A percentile compares a stretch with the other conserved stretches of the same genome.
Evolutionary conservation across 352 stramenopile species (phyloP).

Genomic region (Globisporangium canariense): DNA sequence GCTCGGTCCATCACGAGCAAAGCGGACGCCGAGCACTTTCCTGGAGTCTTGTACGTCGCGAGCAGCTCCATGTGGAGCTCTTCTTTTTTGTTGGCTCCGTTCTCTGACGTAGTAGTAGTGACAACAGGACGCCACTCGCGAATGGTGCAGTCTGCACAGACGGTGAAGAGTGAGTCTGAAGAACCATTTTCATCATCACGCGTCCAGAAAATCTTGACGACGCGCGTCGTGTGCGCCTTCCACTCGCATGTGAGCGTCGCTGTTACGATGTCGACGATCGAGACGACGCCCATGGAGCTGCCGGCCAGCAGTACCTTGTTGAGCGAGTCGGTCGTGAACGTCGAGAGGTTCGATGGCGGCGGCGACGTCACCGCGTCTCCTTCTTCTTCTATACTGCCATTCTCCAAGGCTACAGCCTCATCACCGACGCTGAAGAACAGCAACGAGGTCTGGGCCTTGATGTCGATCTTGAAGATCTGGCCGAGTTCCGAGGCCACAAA

Average conservation of each 20-base stretch:
- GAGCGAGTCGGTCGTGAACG: slow-evolving; percentile 33
- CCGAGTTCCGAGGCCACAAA: slow-evolving; percentile 70
- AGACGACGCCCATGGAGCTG: slow-evolving; percentile 44
- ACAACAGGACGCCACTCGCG: slow-evolving; percentile 49
- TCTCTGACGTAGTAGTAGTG: slow-evolving; percentile 5
- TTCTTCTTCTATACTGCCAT: neutral
- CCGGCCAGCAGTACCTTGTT: slow-evolving; percentile 49
- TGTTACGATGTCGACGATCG: slow-evolving; percentile 42
- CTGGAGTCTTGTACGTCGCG: slow-evolving; percentile 47
- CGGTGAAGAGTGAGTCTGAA: slow-evolving; percentile 47
- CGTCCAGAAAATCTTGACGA: slow-evolving; percentile 78
- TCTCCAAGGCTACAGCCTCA: neutral
- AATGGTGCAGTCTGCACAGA: slow-evolving; percentile 54
- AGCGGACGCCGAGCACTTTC: slow-evolving; percentile 52
- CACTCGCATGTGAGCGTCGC: slow-evolving; percentile 32
- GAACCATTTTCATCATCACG: neutral
- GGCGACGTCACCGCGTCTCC: neutral
- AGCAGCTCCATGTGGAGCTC: slow-evolving; percentile 28
- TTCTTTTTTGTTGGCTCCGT: neutral
- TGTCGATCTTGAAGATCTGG: slow-evolving; percentile 42
- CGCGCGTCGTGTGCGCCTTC: slow-evolving; percentile 47
- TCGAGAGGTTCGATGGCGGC: slow-evolving; percentile 28
- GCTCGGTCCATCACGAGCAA: slow-evolving; percentile 45
- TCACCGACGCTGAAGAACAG: slow-evolving; percentile 28
- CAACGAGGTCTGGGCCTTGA: slow-evolving; percentile 28